Conservation (phyloP, 495 filamentous ascomycete species). For the Aspergillus campestris region DNA sequence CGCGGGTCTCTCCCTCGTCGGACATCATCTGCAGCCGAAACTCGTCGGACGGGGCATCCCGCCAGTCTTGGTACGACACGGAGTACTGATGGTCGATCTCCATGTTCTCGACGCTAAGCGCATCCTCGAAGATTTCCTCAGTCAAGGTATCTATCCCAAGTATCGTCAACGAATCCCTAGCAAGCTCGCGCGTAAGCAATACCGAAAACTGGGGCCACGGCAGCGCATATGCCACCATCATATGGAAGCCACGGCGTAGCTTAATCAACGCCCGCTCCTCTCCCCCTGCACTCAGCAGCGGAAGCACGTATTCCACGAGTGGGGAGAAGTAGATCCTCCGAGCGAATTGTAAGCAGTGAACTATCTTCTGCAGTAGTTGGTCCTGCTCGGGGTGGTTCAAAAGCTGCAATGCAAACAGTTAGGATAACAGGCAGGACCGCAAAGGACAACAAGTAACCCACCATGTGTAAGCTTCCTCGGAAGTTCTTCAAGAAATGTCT, state of each 20-base stretch:
- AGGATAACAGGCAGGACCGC: background rate
- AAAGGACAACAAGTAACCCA: conserved; percentile 12
- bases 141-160: conserved; percentile 43
- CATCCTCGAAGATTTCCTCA: conserved; percentile 9
- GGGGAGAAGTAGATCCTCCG: conserved; percentile 41
- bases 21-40: conserved; percentile 27
- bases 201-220: conserved; percentile 41
- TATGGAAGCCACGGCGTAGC: conserved; percentile 53
- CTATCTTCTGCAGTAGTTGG: conserved; percentile 28
- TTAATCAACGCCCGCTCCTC: conserved; percentile 35
- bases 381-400: conserved; percentile 16
- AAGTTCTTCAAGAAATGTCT: conserved; percentile 43
- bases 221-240: conserved; percentile 57
- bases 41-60: conserved; percentile 18
- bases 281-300: conserved; percentile 17
- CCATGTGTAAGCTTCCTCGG: conserved; percentile 26
- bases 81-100: conserved; percentile 30
- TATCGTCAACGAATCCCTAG: conserved; percentile 43
- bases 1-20: conserved; percentile 24
- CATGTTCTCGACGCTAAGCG: conserved; percentile 24
- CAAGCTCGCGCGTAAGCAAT: conserved; percentile 46
- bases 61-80: conserved; percentile 34
- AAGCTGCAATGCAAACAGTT: conserved; percentile 15
- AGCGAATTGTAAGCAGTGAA: conserved; percentile 34
- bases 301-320: conserved; percentile 31